Conservation (phyloP, 2,329 filamentous ascomycete genomes). For the Bipolaris bicolor region DNA sequence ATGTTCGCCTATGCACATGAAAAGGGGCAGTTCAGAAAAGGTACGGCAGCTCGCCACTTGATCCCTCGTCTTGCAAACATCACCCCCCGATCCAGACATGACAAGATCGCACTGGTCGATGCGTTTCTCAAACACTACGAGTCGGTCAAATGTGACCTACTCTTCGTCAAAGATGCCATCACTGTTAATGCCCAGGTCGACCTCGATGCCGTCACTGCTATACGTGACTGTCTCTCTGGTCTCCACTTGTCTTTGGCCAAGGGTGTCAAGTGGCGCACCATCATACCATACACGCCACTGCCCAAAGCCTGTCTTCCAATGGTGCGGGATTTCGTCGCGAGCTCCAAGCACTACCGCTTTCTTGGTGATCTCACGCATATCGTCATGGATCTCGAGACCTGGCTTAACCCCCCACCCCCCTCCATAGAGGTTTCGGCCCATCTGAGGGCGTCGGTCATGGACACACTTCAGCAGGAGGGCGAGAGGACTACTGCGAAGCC, state of each 20-base stretch:
- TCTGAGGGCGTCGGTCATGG: background rate
- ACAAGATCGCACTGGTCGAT: constrained; percentile 1
- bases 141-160: background rate
- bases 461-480: background rate
- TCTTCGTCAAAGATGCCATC: background rate
- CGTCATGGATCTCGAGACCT: constrained; percentile 9
- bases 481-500: background rate
- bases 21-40: constrained; percentile 3
- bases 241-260: constrained; percentile 1
- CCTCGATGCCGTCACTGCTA: background rate
- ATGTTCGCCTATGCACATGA: constrained; percentile 6
- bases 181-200: background rate
- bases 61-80: constrained; percentile 11
- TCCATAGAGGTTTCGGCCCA: background rate
- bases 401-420: constrained; percentile 3
- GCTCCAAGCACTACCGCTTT: background rate
- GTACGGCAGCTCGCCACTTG: constrained; percentile 3
- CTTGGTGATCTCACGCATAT: background rate
- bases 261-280: constrained; percentile 4
- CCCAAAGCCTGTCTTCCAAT: constrained; percentile 1
- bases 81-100: background rate
- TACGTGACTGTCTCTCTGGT: background rate
- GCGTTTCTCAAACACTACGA: constrained; percentile 8
- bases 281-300: constrained; percentile 12
- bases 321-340: background rate